These are phyloP conservation scores for Scleroderma bovista DNA, from an alignment of 768 basidiomycete genomes.

Conservation along the genomic window DNA sequence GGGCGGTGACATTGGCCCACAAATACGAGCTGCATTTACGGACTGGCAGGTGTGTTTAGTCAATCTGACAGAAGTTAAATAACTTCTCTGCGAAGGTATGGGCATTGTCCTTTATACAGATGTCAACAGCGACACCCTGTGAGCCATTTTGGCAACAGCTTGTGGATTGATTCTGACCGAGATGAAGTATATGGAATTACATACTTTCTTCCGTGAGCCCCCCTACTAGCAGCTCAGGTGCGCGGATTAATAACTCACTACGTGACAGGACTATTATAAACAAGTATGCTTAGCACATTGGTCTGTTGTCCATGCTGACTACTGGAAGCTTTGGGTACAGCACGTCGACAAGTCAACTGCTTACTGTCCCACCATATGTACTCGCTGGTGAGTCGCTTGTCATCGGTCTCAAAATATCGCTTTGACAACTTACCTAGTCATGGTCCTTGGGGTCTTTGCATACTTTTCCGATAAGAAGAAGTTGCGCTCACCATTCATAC, in stretches of 20 bases:
- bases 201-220: conserved; percentile 54
- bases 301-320: not conserved
- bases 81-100: not conserved
- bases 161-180: not conserved
- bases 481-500: conserved; percentile 53
- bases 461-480: conserved; percentile 49
- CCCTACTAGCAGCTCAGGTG: not conserved
- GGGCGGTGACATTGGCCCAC: conserved; percentile 50
- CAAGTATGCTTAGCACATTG: not conserved
- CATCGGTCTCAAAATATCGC: not conserved
- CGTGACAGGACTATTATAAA: conserved; percentile 6
- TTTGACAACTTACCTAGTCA: conserved; percentile 30
- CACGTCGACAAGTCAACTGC: conserved; percentile 48
- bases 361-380: conserved; percentile 62
- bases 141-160: conserved; percentile 21
- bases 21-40: conserved; percentile 45
- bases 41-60: conserved; percentile 57
- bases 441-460: conserved; percentile 45
- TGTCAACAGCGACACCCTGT: conserved; percentile 55
- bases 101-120: conserved; percentile 36
- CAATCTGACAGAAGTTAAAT: not conserved
- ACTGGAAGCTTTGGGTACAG: conserved; percentile 47
- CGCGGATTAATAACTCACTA: not conserved
- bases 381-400: conserved; percentile 48
- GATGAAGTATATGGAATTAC: conserved; percentile 56